phyloP scores from a whole-genome alignment of 208 protist genomes.

The Endotrypanum monterogeii region DNA sequence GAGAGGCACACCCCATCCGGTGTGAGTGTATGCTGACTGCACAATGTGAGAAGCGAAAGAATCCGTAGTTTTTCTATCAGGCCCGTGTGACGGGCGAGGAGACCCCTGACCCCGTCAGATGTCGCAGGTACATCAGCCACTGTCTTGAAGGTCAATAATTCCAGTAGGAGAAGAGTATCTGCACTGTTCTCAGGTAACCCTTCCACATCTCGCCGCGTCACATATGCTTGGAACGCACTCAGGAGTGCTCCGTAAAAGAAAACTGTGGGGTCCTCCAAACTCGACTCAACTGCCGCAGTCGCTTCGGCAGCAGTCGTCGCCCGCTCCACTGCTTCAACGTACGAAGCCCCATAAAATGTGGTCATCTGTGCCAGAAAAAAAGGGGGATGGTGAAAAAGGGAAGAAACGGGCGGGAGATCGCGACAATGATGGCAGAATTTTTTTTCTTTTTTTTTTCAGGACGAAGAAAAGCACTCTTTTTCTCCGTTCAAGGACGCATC shows the following conservation, averaged over 20 bases:
- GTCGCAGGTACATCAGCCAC: conserved; percentile 7
- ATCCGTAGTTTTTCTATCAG: conserved; percentile 36
- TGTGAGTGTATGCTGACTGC: conserved; percentile 15
- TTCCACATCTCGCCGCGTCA: not conserved
- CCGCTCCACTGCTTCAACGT: conserved; percentile 11
- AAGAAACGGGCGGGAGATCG: not conserved
- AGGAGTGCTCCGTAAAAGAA: conserved; percentile 60
- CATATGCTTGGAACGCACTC: conserved; percentile 13
- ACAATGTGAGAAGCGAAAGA: conserved; percentile 50
- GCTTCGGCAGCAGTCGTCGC: conserved; percentile 14
- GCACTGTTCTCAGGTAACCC: not conserved
- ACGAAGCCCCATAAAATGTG: not conserved
- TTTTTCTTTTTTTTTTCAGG: too few species aligned
- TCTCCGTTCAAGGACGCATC: not conserved
- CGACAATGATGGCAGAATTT: not conserved
- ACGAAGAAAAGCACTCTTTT: not conserved
- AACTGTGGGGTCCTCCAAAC: conserved; percentile 35
- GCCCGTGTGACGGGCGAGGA: conserved; percentile 22
- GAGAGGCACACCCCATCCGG: conserved; percentile 20
- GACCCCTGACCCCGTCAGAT: conserved; percentile 10
- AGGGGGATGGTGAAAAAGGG: conserved; percentile 5
- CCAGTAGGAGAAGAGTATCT: conserved; percentile 19
- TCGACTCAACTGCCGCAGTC: conserved; percentile 15
- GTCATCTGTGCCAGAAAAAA: not conserved
- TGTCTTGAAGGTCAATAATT: conserved; percentile 21